phyloP scores from a whole-genome alignment of 495 filamentous ascomycete genomes.

The Xylaria castorea region DNA sequence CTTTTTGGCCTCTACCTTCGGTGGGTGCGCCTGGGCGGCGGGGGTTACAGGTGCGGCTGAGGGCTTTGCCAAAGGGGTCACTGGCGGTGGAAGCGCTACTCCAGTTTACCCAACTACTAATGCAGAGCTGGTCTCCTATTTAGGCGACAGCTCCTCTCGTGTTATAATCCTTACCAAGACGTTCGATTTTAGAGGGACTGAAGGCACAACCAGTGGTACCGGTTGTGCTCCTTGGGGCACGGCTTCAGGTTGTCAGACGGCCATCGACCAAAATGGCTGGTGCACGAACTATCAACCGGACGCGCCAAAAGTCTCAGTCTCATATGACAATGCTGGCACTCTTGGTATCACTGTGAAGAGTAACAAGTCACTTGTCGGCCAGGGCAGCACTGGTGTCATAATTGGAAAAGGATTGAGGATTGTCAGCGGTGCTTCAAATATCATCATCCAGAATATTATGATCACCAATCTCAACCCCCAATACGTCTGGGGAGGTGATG shows the following conservation, averaged over 20 bases:
- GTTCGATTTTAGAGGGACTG: conserved; percentile 54
- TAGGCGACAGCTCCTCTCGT: conserved; percentile 51
- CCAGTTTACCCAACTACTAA: conserved; percentile 52
- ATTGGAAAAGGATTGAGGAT: conserved; percentile 47
- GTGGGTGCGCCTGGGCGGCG: conserved; percentile 5
- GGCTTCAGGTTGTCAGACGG: conserved; percentile 51
- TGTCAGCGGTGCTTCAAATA: conserved; percentile 43
- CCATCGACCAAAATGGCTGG: conserved; percentile 60
- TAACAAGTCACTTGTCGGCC: conserved; percentile 46
- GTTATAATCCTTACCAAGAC: conserved; percentile 57
- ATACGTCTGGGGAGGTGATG: conserved; percentile 52
- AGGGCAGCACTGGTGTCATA: conserved; percentile 45
- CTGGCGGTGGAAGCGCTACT: conserved; percentile 57
- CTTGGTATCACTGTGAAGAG: conserved; percentile 42
- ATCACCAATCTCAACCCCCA: conserved; percentile 46
- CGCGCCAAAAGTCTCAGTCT: conserved; percentile 41
- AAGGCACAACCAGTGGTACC: conserved; percentile 49
- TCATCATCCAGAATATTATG: conserved; percentile 46
- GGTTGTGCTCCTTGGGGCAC: conserved; percentile 58
- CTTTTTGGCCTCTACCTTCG: conserved; percentile 20
- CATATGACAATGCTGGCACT: conserved; percentile 46
- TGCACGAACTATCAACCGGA: conserved; percentile 41
- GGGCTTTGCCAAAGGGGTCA: conserved; percentile 56
- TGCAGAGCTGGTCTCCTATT: conserved; percentile 44
- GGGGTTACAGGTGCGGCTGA: conserved; percentile 38